Conservation (phyloP, 305 asterid genomes). For the Striga hermonthica region DNA sequence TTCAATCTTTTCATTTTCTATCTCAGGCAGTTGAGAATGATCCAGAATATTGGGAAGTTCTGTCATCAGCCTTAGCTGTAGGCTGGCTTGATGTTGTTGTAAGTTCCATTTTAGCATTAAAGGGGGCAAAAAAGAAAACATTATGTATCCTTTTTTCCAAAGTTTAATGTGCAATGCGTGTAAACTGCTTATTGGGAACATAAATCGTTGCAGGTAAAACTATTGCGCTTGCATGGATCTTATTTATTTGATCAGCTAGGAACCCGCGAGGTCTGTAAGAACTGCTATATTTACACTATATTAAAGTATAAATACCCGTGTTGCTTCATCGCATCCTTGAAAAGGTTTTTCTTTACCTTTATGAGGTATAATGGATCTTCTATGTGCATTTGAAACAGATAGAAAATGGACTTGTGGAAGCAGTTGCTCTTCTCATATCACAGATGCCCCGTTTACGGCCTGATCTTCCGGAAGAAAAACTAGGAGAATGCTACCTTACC, state of each 20-base stretch:
- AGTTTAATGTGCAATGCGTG: not conserved
- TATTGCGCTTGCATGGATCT: conserved; percentile 93
- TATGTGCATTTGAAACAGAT: conserved; percentile 48
- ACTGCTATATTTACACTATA: conserved; percentile 2
- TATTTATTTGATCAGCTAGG: conserved; percentile 78
- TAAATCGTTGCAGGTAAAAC: conserved; percentile 58
- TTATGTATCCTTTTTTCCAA: not conserved
- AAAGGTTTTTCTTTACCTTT: not conserved
- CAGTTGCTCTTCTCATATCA: conserved; percentile 83
- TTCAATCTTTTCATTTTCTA: conserved; percentile 19
- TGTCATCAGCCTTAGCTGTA: conserved; percentile 86
- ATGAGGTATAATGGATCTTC: not conserved
- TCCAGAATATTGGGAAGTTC: conserved; percentile 85
- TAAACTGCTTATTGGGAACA: conserved; percentile 32
- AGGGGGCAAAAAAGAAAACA: not conserved
- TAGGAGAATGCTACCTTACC: conserved; percentile 70
- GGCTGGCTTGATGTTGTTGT: conserved; percentile 97
- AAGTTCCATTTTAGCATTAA: conserved; percentile 31
- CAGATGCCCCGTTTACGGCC: conserved; percentile 89
- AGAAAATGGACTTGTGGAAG: conserved; percentile 95
- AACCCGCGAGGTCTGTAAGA: conserved; percentile 70
- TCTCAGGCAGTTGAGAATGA: conserved; percentile 83
- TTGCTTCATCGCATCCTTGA: too few relatives aligned
- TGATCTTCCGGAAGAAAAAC: conserved; percentile 47
- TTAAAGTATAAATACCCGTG: not conserved